Conservation (phyloP, 495 filamentous ascomycete genomes). For the Neurospora sublineolata region DNA sequence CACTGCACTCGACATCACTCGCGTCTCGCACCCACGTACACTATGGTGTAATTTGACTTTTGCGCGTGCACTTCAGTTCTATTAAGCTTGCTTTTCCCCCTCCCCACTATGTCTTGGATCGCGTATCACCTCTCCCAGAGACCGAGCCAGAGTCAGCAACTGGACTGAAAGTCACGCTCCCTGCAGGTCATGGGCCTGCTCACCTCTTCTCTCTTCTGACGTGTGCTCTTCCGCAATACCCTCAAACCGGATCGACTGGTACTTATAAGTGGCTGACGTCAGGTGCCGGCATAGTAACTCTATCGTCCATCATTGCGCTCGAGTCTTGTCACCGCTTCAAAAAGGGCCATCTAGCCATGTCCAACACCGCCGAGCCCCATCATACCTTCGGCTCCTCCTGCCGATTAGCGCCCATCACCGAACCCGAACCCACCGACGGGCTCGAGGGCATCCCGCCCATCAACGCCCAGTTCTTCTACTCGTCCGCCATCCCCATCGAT, state of each 20-base stretch:
- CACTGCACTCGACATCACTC: background rate
- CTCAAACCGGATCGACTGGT: background rate
- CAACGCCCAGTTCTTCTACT: constrained; percentile 70
- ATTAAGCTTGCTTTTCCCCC: background rate
- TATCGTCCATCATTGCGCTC: background rate
- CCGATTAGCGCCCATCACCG: constrained; percentile 28
- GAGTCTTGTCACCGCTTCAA: background rate
- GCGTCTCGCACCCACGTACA: background rate
- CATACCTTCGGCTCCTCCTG: constrained; percentile 32
- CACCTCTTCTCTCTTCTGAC: background rate
- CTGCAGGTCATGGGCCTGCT: background rate
- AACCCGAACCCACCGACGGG: constrained; percentile 17
- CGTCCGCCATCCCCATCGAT: constrained; percentile 65
- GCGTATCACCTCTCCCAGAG: background rate
- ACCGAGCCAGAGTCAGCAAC: background rate
- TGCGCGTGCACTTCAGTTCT: background rate
- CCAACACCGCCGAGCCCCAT: constrained; percentile 15
- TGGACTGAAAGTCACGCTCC: background rate
- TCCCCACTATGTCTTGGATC: background rate
- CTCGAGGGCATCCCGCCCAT: constrained; percentile 41
- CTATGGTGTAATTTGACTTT: background rate
- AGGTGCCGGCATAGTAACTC: background rate
- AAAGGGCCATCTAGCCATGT: constrained; percentile 4
- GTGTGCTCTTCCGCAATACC: background rate
- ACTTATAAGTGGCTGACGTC: background rate